Percentiles rank a stretch among this genome's conserved stretches.
phyloP scores from a whole-genome alignment of 2,329 filamentous ascomycete genomes.

The Raffaelea deltoideospora region DNA sequence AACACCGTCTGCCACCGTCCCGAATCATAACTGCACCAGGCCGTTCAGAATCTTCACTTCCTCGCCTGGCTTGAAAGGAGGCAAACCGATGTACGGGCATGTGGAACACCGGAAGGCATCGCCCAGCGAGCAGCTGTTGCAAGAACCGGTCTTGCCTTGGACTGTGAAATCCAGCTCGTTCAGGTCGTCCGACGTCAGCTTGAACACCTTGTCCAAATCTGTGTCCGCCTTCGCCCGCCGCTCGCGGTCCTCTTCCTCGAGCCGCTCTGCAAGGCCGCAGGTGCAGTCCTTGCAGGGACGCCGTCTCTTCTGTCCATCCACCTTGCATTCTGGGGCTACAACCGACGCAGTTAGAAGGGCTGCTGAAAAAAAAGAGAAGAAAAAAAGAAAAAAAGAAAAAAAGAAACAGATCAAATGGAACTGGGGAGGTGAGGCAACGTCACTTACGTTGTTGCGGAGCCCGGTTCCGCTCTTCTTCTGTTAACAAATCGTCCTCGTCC shows the following conservation, averaged over 20 bases:
- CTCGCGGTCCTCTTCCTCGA: slow-evolving; percentile 65
- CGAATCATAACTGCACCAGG: slow-evolving; percentile 65
- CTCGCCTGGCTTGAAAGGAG: slow-evolving; percentile 93
- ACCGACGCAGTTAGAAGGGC: slow-evolving; percentile 11
- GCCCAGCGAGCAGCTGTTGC: slow-evolving; percentile 74
- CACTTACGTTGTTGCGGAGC: slow-evolving; percentile 68
- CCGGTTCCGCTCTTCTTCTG: slow-evolving; percentile 66
- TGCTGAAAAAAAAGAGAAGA: slow-evolving; percentile 1
- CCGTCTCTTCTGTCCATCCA: slow-evolving; percentile 73
- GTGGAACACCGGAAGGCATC: slow-evolving; percentile 70
- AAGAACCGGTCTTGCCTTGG: slow-evolving; percentile 90
- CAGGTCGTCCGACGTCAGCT: slow-evolving; percentile 63
- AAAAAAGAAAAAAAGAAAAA: not conserved
- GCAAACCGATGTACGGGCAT: slow-evolving; percentile 75
- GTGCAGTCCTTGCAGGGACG: slow-evolving; percentile 97
- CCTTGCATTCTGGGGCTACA: slow-evolving; percentile 67
- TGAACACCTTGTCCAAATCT: slow-evolving; percentile 32
- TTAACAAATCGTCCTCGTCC: slow-evolving; percentile 77
- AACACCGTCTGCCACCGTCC: not conserved
- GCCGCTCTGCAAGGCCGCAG: slow-evolving; percentile 73
- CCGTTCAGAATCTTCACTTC: slow-evolving; percentile 82
- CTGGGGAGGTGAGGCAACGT: no score
- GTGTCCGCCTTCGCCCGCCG: slow-evolving; percentile 18
- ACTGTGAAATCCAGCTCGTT: slow-evolving; percentile 92
- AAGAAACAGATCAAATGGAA: not conserved